phyloP scores from a whole-genome alignment of 768 basidiomycete genomes.

The Hericium coralloides region DNA sequence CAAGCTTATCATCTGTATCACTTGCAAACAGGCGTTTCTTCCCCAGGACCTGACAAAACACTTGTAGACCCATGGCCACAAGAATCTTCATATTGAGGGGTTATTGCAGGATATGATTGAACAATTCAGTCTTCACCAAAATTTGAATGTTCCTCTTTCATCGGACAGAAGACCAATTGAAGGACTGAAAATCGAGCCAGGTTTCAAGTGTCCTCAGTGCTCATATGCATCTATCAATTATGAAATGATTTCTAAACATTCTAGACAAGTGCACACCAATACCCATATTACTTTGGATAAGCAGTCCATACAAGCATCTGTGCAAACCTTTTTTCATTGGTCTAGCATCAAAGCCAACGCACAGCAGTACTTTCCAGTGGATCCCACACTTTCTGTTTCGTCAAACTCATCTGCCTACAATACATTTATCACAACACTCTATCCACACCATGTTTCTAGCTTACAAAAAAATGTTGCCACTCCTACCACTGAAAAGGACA shows the following conservation, averaged over 20 bases:
- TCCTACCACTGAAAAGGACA: not conserved
- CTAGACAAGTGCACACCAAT: no score
- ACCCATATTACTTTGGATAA: not conserved
- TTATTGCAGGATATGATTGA: not conserved
- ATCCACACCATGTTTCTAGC: not conserved
- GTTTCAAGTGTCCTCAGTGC: not conserved
- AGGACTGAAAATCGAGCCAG: not conserved
- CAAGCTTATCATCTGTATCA: not conserved
- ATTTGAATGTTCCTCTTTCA: not conserved
- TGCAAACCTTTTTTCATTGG: not conserved
- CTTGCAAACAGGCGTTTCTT: not conserved
- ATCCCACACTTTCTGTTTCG: not conserved
- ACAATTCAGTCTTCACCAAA: not conserved
- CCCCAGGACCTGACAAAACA: not conserved
- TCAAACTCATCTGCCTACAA: not conserved
- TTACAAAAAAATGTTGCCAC: not conserved
- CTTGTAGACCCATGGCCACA: not conserved
- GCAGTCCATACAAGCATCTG: not conserved
- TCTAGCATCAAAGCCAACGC: not conserved
- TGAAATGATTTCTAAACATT: no score
- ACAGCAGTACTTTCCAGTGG: not conserved
- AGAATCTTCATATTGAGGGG: not conserved
- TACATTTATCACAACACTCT: not conserved
- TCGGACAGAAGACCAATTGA: not conserved
- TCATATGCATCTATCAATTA: not conserved